Base-by-base conservation (phyloP, 768 basidiomycete genomes). In the Mrakia blollopis region DNA sequence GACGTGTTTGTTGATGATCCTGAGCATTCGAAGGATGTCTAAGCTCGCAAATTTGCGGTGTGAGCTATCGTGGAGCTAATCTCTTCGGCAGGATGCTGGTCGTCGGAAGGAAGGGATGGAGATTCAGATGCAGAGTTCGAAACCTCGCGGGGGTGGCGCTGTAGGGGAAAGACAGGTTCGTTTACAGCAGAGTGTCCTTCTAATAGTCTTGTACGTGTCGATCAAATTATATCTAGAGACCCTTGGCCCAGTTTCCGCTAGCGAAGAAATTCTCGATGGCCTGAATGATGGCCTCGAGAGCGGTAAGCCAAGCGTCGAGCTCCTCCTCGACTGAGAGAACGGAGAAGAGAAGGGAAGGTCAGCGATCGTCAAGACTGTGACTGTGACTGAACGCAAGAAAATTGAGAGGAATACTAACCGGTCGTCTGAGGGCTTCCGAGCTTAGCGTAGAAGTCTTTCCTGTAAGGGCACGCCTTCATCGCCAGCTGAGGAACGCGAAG, bases 401-500 rank as follows among this genome's bases (percentile, higher is more conserved):
- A 28, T 10, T n/a, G 23, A 50, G 3, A 32, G 7, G 18, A 57
- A 39, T 14, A 68, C 74, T 28, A 0, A 77, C 76, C 76, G 73
- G 84, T 85, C 13, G 86, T 87, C 44, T 83, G 80, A 10, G 87
- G 84, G 54, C 84, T 82, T 54, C 86, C 87, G 65, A 90, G 84
- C 83, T 89, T 89, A 63, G 83, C 81, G 83, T 88, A 89, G 82
- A 90, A 88, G 77, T 85, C 86, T 13, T 84, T 85, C 77, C 89
- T 87, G 84, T 88, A 88, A 8, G 89, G 89, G 83, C 88, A 89
- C 7, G 89, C 88, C 82, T 88, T 89, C 88, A 89, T 88, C n/a
- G 89, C 89, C 76, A 87, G 84, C 89, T 89, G 80, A 28, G 54
- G n/a, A 28, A 23, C n/a, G 57, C 11, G 7, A 18, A 57, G n/a